Evolutionary conservation across 2,329 filamentous ascomycete species (phyloP).

Genomic region (Colletotrichum shisoi): DNA sequence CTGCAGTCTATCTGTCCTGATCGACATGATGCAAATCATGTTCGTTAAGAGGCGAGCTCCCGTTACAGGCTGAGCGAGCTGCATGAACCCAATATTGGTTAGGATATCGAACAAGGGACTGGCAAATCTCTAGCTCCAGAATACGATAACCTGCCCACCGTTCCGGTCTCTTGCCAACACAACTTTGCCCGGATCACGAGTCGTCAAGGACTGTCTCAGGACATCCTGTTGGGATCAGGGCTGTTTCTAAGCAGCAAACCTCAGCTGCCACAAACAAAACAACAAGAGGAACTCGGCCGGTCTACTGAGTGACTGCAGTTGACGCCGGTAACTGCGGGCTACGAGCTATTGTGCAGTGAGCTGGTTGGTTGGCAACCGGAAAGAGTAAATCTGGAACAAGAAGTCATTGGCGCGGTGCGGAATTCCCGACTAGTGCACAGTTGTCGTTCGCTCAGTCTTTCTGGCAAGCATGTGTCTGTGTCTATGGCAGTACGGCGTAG

Average conservation of each 20-base stretch:
- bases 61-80: slow-evolving; percentile 5
- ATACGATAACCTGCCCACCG: neutral
- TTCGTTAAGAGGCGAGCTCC: slow-evolving; percentile 5
- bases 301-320: neutral
- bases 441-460: neutral
- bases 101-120: neutral
- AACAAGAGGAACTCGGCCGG: neutral
- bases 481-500: neutral
- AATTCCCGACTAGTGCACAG: neutral
- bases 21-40: slow-evolving; percentile 7
- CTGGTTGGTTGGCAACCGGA: neutral
- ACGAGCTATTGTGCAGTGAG: neutral
- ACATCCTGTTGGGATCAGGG: no score
- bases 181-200: neutral
- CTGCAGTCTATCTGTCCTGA: neutral
- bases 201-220: neutral
- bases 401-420: neutral
- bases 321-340: neutral
- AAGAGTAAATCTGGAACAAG: neutral
- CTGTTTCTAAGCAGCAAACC: neutral
- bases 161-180: neutral
- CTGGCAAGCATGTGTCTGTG: neutral
- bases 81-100: slow-evolving; percentile 25
- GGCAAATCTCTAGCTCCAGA: neutral
- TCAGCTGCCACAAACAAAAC: neutral